Base-by-base conservation (phyloP, 345 rosid species). In the Acer yangbiense region DNA sequence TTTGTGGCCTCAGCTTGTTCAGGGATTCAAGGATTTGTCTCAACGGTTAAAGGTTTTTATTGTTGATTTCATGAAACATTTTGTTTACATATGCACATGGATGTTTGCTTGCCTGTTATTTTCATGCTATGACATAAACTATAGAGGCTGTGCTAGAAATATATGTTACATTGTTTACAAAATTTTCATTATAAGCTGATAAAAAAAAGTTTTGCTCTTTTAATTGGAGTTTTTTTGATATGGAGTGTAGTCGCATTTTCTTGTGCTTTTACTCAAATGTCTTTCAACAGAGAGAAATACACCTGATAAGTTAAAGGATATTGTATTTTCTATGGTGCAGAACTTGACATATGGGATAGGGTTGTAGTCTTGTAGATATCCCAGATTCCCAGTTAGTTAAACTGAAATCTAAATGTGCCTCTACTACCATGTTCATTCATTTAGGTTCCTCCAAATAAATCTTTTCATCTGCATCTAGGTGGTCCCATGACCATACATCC, bases 1-100 rank as follows among this genome's bases (percentile, higher is more conserved):
- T 63, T 83, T 96, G 55, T 96, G 98, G 98, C 98, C 99, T 78
- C 97, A 96, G 85, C 99, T 94, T 87, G 94, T 92, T 80, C 94
- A 88, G 70, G 98, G 98, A 75, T 94, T 96, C 79, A 96, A 92
- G 85, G 97, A 96, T 87, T 97, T 94, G 74, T 94, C 99, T 2
- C 86, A 87, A 58, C 98, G 98, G 27, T 89, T 96, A 58, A 90
- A 94, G 95, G 98, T 96, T 62, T 39, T 57, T 68, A 57, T 66
- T 61, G 3, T 72, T 11, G 46, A 43, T 78, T 46, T 75, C 57
- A 52, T 68, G 46, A 11, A 29, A 41, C 55, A 52, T 29, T 66
- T 74, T 48, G 13, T 14, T 27, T 44, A 25, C 6, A 35, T 11
- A 10, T 27, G 16, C 10, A 64, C 13, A 50, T 12, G 11, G 7